These are phyloP conservation scores for Viola odorata DNA, from an alignment of 345 rosid genomes.

Conservation along the genomic window DNA sequence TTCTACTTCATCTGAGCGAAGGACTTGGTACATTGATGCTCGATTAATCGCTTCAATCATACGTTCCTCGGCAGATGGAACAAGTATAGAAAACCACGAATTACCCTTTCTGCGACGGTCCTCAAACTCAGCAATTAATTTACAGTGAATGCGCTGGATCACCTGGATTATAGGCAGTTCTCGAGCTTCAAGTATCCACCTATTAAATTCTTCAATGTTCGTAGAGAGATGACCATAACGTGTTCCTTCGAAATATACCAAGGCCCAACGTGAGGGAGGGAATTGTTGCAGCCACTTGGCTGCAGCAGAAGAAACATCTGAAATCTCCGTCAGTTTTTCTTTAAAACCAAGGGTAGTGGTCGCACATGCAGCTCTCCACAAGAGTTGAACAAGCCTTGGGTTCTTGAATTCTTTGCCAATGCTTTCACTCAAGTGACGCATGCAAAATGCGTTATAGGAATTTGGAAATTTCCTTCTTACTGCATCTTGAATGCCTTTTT, in stretches of 20 bases:
- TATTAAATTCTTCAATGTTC: conserved; percentile 42
- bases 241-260: conserved; percentile 40
- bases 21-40: conserved; percentile 39
- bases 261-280: conserved; percentile 43
- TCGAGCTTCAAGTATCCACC: conserved; percentile 45
- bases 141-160: conserved; percentile 37
- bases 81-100: conserved; percentile 41
- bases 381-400: conserved; percentile 42
- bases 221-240: conserved; percentile 45
- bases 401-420: conserved; percentile 48
- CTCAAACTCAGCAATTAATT: conserved; percentile 41
- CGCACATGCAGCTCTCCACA: conserved; percentile 56
- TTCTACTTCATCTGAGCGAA: conserved; percentile 56
- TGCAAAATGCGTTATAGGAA: conserved; percentile 36
- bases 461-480: conserved; percentile 35
- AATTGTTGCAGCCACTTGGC: conserved; percentile 45
- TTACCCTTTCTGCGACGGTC: conserved; percentile 30
- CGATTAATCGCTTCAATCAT: conserved; percentile 33
- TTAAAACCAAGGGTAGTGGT: conserved; percentile 36
- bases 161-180: conserved; percentile 51
- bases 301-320: conserved; percentile 41
- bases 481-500: conserved; percentile 37
- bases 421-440: conserved; percentile 40
- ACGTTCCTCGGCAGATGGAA: conserved; percentile 44
- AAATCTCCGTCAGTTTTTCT: conserved; percentile 43